These are phyloP conservation scores for Huntiella abstrusa DNA, from an alignment of 2,329 filamentous ascomycete species.

Conservation along the genomic window DNA sequence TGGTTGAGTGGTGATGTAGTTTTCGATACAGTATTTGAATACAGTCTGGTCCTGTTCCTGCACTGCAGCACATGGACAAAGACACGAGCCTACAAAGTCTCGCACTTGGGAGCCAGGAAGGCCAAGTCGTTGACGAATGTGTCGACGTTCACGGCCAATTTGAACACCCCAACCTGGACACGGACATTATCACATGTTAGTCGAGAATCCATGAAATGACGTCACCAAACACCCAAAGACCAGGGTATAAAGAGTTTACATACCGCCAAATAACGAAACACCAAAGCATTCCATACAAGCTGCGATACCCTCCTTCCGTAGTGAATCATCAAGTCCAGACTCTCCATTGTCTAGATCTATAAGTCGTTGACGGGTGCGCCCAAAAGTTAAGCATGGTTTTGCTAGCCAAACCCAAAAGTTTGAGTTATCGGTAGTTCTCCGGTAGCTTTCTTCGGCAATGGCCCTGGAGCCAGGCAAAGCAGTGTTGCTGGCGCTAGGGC, in stretches of 20 bases:
- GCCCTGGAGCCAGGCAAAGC: background rate
- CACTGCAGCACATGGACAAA: slow-evolving; percentile 9
- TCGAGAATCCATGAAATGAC: slow-evolving; percentile 2
- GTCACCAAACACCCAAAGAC: background rate
- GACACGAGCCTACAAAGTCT: slow-evolving; percentile 8
- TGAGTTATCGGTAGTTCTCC: slow-evolving; percentile 6
- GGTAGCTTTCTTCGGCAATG: background rate
- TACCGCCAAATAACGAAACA: slow-evolving; percentile 3
- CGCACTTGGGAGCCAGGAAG: slow-evolving; percentile 5
- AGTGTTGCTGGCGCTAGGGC: background rate
- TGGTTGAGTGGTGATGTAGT: slow-evolving; percentile 8
- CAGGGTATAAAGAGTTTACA: background rate
- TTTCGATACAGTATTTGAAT: slow-evolving; percentile 9
- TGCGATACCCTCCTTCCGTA: slow-evolving; percentile 7
- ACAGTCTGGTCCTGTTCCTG: slow-evolving; percentile 11
- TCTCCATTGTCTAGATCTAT: slow-evolving; percentile 10
- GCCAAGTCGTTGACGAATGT: slow-evolving; percentile 9
- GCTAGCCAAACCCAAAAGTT: slow-evolving; percentile 8
- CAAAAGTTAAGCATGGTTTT: slow-evolving; percentile 9
- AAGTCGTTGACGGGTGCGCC: slow-evolving; percentile 8
- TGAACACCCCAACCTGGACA: slow-evolving; percentile 11
- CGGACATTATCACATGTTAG: slow-evolving; percentile 11
- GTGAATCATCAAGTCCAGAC: slow-evolving; percentile 6
- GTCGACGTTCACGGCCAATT: slow-evolving; percentile 7
- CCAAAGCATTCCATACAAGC: slow-evolving; percentile 9